These are phyloP conservation scores for Trypanosomatidae sp. DNA, from an alignment of 208 protist genomes.

Conservation along the genomic window DNA sequence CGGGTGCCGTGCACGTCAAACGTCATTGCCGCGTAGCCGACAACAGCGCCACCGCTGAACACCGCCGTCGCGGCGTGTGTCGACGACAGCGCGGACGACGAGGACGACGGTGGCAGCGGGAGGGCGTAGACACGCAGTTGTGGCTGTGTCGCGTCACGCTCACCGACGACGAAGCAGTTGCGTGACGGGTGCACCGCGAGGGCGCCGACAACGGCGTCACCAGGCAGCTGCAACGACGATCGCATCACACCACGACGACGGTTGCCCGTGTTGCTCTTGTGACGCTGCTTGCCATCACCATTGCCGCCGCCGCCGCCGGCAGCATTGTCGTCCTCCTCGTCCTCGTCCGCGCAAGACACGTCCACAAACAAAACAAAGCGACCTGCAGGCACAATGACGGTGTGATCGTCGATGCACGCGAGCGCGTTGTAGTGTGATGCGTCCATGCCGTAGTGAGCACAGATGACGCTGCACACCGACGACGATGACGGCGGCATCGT, in stretches of 20 bases:
- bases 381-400: slow-evolving; percentile 53
- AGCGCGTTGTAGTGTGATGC: slow-evolving; percentile 48
- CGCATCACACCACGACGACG: too few relatives aligned
- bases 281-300: too few relatives aligned
- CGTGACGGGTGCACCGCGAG: slow-evolving; percentile 57
- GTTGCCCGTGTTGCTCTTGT: too few relatives aligned
- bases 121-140: slow-evolving; percentile 73
- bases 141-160: slow-evolving; percentile 42
- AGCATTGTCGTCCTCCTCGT: slow-evolving; percentile 12
- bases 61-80: too few relatives aligned
- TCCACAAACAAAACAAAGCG: slow-evolving; percentile 81
- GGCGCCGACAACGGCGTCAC: slow-evolving; percentile 45
- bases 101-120: slow-evolving; percentile 24
- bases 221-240: too few relatives aligned
- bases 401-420: slow-evolving; percentile 29
- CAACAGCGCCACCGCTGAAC: slow-evolving; percentile 46
- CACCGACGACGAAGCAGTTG: slow-evolving; percentile 69
- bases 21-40: slow-evolving; percentile 73
- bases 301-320: slow-evolving; percentile 33
- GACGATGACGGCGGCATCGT: too few relatives aligned
- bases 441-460: slow-evolving; percentile 57
- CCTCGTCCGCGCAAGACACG: slow-evolving; percentile 22
- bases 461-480: too few relatives aligned
- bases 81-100: too few relatives aligned
- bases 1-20: slow-evolving; percentile 83